Evolutionary conservation across 768 basidiomycete genomes (phyloP).

Genomic region (Russula emetica): DNA sequence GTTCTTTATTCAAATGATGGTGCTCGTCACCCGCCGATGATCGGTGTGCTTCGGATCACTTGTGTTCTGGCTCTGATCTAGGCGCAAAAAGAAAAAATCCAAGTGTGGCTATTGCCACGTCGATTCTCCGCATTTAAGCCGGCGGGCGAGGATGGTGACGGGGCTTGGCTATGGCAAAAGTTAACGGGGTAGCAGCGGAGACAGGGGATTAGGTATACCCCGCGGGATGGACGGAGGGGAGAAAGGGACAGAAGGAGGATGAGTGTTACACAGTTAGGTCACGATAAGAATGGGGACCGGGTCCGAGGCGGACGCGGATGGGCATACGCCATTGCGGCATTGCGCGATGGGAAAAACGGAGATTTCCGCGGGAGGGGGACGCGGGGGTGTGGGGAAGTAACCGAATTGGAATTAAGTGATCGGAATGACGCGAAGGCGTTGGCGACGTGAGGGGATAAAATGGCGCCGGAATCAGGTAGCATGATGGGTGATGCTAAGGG

Average conservation of each 20-base stretch:
- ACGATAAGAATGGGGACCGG: slow-evolving; percentile 11
- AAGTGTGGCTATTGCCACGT: slow-evolving; percentile 13
- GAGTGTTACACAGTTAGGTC: neutral
- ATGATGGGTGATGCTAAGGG: neutral
- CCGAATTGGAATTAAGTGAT: slow-evolving; percentile 20
- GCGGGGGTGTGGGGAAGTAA: slow-evolving; percentile 26
- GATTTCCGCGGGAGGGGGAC: slow-evolving; percentile 20
- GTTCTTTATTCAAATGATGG: neutral
- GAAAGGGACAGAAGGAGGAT: neutral
- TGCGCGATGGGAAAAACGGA: neutral
- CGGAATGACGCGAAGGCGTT: slow-evolving; percentile 18
- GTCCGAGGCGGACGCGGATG: slow-evolving; percentile 6
- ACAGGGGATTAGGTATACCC: slow-evolving; percentile 4
- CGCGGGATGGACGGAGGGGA: neutral
- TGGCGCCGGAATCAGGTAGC: neutral
- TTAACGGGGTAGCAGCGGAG: slow-evolving; percentile 2
- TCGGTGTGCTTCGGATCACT: slow-evolving; percentile 5
- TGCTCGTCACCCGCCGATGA: neutral
- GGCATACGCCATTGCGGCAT: too few relatives aligned
- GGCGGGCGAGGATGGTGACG: neutral
- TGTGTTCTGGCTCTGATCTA: slow-evolving; percentile 10
- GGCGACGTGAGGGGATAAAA: neutral
- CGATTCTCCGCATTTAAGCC: slow-evolving; percentile 16
- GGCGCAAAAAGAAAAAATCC: neutral
- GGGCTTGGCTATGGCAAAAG: neutral